These are phyloP conservation scores for Penstemon davidsonii DNA, from an alignment of 257 asterid genomes.

Conservation along the genomic window DNA sequence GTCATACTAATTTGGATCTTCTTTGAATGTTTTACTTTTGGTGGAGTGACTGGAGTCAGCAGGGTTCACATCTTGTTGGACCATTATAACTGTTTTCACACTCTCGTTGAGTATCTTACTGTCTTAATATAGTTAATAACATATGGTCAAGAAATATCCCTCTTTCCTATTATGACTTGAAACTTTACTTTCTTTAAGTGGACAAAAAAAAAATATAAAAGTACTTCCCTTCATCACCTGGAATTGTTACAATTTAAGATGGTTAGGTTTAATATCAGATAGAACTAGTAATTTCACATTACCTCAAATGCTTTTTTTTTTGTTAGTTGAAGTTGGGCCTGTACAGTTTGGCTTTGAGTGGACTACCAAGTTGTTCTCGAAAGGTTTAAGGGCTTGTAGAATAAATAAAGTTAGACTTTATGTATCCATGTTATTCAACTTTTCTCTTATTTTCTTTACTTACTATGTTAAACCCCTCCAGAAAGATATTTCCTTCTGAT, in stretches of 20 bases:
- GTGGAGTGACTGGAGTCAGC: too few species aligned
- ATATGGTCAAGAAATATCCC: too few species aligned
- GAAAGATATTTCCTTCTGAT: constrained; percentile 68
- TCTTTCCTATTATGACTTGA: too few species aligned
- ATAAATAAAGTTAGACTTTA: constrained; percentile 8
- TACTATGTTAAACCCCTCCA: constrained; percentile 28
- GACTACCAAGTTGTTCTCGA: constrained; percentile 3
- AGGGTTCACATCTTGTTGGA: too few species aligned
- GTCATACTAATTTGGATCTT: too few species aligned
- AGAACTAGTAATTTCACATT: constrained; percentile 6
- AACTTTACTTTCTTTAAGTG: too few species aligned
- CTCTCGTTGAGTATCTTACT: too few species aligned
- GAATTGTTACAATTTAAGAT: constrained; percentile 1
- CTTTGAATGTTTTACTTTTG: too few species aligned
- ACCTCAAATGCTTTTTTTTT: constrained; percentile 4
- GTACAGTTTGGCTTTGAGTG: neutral
- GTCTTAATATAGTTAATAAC: too few species aligned
- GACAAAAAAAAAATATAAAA: too few species aligned
- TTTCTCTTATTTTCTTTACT: constrained; percentile 16
- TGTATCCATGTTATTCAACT: constrained; percentile 15
- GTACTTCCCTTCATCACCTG: constrained; percentile 4
- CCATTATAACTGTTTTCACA: neutral
- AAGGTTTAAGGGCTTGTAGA: neutral
- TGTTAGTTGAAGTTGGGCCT: constrained; percentile 14
- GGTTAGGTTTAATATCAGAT: neutral